phyloP scores from a whole-genome alignment of 1,139 yeast genomes.

The Williopsis jadinii region DNA sequence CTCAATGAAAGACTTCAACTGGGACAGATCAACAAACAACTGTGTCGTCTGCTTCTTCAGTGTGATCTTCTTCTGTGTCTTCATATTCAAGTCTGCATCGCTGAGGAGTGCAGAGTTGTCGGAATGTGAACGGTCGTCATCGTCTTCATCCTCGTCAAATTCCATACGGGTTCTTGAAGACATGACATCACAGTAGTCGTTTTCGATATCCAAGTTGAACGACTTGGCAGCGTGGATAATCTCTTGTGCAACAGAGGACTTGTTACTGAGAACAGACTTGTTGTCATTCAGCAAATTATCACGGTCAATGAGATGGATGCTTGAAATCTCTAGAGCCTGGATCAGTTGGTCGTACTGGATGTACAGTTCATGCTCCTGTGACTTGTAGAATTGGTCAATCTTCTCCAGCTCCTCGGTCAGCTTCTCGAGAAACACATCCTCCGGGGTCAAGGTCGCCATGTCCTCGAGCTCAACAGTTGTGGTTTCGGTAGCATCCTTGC shows the following conservation, averaged over 20 bases:
- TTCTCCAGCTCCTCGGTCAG: constrained; percentile 49
- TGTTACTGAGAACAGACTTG: constrained; percentile 14
- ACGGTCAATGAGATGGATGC: constrained; percentile 11
- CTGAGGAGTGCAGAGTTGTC: constrained; percentile 28
- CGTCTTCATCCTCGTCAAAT: constrained; percentile 26
- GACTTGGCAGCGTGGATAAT: constrained; percentile 14
- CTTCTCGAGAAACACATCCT: constrained; percentile 42
- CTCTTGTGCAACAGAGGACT: constrained; percentile 18
- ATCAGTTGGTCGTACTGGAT: constrained; percentile 44
- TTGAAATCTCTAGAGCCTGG: constrained; percentile 33
- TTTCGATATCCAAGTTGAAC: constrained; percentile 15
- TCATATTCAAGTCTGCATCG: constrained; percentile 29
- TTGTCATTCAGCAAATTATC: constrained; percentile 9
- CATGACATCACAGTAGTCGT: background rate
- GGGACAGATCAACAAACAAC: constrained; percentile 53
- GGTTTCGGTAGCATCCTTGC: constrained; percentile 10
- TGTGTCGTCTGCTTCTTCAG: constrained; percentile 51
- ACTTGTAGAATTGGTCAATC: constrained; percentile 52
- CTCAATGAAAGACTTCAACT: constrained; percentile 59
- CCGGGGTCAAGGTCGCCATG: constrained; percentile 16
- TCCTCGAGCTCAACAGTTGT: constrained; percentile 25
- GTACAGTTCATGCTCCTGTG: constrained; percentile 43
- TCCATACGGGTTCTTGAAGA: constrained; percentile 10
- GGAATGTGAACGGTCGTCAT: constrained; percentile 24
- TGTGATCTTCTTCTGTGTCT: constrained; percentile 38